Evolutionary conservation across 2,329 filamentous ascomycete genomes (phyloP).

Genomic region (Fusarium albidum): DNA sequence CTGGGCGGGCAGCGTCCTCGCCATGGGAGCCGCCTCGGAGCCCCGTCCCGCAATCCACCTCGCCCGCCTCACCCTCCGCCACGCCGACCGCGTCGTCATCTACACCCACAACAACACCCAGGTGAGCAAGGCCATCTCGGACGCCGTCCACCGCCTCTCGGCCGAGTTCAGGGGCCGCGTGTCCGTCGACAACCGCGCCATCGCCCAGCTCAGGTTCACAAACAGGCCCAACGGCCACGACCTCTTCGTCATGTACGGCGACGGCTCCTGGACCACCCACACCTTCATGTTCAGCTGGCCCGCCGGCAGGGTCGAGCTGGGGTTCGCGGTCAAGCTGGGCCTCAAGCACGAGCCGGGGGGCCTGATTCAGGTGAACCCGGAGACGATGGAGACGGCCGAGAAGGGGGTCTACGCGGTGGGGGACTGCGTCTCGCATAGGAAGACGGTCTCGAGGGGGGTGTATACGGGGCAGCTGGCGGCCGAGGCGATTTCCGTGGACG

Average conservation of each 20-base stretch:
- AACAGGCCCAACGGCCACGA: background rate
- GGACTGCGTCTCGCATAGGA: background rate
- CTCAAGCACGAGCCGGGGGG: background rate
- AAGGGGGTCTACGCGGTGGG: constrained; percentile 4
- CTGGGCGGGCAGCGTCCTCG: background rate
- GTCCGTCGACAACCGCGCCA: background rate
- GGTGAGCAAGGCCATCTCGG: background rate
- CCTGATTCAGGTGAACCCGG: background rate
- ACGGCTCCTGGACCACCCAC: background rate
- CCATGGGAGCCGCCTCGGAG: background rate
- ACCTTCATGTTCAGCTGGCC: background rate
- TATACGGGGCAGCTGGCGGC: constrained; percentile 1
- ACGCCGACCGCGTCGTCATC: background rate
- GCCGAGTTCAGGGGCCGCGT: background rate
- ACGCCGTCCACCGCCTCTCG: background rate
- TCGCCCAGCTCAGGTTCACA: background rate
- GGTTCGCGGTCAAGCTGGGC: background rate
- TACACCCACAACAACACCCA: constrained; percentile 1
- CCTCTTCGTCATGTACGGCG: background rate
- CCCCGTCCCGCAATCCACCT: background rate
- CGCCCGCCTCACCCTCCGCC: background rate
- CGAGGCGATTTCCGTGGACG: background rate
- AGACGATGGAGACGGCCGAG: background rate
- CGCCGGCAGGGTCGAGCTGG: background rate
- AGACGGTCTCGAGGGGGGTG: background rate